Percentiles rank a stretch among this genome's conserved stretches.
These are phyloP conservation scores for Ceriops zippeliana DNA, from an alignment of 345 rosid species.

Conservation along the genomic window DNA sequence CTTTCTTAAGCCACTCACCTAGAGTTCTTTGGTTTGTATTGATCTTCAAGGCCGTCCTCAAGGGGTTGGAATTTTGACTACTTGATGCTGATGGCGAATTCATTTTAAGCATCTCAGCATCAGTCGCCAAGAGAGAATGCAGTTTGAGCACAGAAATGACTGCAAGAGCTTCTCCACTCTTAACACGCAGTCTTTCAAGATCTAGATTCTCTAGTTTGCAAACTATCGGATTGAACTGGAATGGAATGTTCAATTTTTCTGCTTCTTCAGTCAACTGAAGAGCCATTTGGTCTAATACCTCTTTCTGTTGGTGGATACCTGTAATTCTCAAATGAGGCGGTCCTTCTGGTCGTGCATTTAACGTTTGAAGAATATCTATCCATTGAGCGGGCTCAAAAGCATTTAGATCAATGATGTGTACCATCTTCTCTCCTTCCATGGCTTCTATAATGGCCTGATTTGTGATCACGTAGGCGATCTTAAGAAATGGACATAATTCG, in stretches of 20 bases:
- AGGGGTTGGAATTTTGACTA: slow-evolving; percentile 25
- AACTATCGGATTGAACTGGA: slow-evolving; percentile 61
- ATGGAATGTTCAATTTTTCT: slow-evolving; percentile 63
- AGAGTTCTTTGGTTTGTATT: slow-evolving; percentile 38
- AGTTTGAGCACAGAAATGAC: slow-evolving; percentile 67
- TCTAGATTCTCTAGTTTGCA: slow-evolving; percentile 59
- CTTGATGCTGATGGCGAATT: slow-evolving; percentile 40
- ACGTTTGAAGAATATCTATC: slow-evolving; percentile 57
- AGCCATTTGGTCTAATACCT: slow-evolving; percentile 64
- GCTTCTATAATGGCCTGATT: slow-evolving; percentile 70
- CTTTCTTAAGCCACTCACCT: slow-evolving; percentile 80
- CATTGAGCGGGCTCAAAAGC: slow-evolving; percentile 69
- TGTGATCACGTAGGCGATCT: slow-evolving; percentile 54
- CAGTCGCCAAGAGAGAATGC: slow-evolving; percentile 53
- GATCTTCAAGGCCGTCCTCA: slow-evolving; percentile 33
- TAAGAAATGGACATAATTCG: slow-evolving; percentile 66
- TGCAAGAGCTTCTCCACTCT: slow-evolving; percentile 75
- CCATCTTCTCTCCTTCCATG: slow-evolving; percentile 69
- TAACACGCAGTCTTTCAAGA: slow-evolving; percentile 50
- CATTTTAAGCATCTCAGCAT: slow-evolving; percentile 40
- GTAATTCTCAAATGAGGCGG: slow-evolving; percentile 76
- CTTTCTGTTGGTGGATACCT: slow-evolving; percentile 60
- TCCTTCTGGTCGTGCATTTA: slow-evolving; percentile 58
- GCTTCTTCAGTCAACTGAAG: slow-evolving; percentile 55
- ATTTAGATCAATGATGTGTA: slow-evolving; percentile 66